Percentiles rank a stretch among this genome's conserved stretches.
Conservation (phyloP, 1,284 basidiomycete genomes). For the Mrakiaceae sp. region DNA sequence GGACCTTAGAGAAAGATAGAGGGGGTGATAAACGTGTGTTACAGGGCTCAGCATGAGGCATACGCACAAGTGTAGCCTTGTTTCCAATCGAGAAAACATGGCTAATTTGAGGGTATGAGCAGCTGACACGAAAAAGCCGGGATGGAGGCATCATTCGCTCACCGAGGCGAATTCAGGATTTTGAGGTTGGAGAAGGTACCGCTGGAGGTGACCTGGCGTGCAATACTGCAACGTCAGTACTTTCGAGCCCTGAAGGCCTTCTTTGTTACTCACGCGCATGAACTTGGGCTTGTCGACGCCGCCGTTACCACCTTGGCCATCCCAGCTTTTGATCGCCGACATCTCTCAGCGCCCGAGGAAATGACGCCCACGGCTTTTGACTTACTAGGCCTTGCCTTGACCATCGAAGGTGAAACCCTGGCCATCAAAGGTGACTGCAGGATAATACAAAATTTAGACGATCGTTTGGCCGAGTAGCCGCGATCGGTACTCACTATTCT, state of each 20-base stretch:
- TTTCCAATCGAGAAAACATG: conserved; percentile 16
- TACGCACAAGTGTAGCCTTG: not conserved
- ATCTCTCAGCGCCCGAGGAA: not conserved
- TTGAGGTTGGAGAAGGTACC: conserved; percentile 17
- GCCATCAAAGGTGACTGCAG: not conserved
- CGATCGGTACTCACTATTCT: no score
- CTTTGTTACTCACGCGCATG: conserved; percentile 14
- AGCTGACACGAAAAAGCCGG: not conserved
- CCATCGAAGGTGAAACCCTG: not conserved
- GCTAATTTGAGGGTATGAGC: not conserved
- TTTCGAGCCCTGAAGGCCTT: conserved; percentile 13
- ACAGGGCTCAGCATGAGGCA: no score
- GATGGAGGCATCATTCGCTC: not conserved
- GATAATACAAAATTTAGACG: not conserved
- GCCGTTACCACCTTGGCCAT: conserved; percentile 16
- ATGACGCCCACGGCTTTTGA: not conserved
- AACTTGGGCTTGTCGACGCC: conserved; percentile 15
- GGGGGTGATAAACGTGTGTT: no score
- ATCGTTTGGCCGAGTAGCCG: no score
- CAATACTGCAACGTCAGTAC: conserved; percentile 3
- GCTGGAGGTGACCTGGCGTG: conserved; percentile 10
- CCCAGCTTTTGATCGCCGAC: not conserved
- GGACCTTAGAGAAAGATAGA: not conserved
- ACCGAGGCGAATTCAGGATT: conserved; percentile 11
- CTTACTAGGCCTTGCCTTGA: not conserved